Conservation (phyloP, 2,329 filamentous ascomycete genomes). For the Cercospora zeae-maydis region DNA sequence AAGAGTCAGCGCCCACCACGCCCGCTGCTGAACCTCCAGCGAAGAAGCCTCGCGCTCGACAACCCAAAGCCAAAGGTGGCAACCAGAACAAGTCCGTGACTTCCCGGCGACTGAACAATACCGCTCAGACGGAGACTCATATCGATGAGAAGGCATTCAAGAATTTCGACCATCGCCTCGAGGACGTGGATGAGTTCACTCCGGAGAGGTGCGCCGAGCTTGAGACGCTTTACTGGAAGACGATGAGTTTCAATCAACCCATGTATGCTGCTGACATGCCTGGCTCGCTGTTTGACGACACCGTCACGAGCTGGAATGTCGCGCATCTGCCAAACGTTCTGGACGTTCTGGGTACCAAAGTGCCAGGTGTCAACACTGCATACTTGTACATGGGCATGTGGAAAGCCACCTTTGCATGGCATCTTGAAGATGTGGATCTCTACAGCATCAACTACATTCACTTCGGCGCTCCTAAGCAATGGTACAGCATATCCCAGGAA, state of each 20-base stretch:
- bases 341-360: slow-evolving; percentile 89
- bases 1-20: slow-evolving; percentile 28
- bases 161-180: slow-evolving; percentile 84
- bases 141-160: slow-evolving; percentile 89
- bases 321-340: slow-evolving; percentile 90
- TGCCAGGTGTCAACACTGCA: slow-evolving; percentile 95
- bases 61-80: slow-evolving; percentile 52
- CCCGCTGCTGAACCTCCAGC: slow-evolving; percentile 49
- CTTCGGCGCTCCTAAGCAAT: slow-evolving; percentile 97
- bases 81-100: slow-evolving; percentile 69
- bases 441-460: slow-evolving; percentile 99
- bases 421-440: slow-evolving; percentile 94
- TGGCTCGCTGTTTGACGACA: slow-evolving; percentile 87
- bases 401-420: slow-evolving; percentile 99
- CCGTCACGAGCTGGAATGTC: slow-evolving; percentile 83
- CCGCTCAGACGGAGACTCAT: slow-evolving; percentile 69
- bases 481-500: slow-evolving; percentile 97
- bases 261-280: slow-evolving; percentile 97
- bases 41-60: slow-evolving; percentile 44
- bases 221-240: slow-evolving; percentile 95
- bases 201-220: slow-evolving; percentile 90
- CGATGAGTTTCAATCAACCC: slow-evolving; percentile 87
- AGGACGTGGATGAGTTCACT: slow-evolving; percentile 79
- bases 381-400: slow-evolving; percentile 99
- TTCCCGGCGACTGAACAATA: slow-evolving; percentile 81